Evolutionary conservation across 495 filamentous ascomycete genomes (phyloP).

Genomic region (Penicillium turbatum): DNA sequence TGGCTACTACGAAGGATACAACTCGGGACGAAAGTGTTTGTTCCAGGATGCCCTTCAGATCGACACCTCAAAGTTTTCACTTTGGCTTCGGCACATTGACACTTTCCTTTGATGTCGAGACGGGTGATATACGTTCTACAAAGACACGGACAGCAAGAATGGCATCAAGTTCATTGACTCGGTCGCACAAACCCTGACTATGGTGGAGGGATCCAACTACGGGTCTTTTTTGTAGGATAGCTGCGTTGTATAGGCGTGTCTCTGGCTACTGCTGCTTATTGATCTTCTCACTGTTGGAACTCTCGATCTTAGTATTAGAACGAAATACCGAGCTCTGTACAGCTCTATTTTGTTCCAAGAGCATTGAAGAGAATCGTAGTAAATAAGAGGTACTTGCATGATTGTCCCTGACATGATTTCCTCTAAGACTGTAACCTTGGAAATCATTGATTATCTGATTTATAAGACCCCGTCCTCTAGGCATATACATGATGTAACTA

Average conservation of each 20-base stretch:
- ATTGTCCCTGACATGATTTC: no score
- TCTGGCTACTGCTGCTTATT: no score
- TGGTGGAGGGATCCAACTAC: background rate
- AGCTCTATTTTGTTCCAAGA: no score
- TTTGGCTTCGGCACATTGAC: conserved; percentile 10
- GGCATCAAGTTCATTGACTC: background rate
- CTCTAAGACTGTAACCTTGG: no score
- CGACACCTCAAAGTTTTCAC: conserved; percentile 17
- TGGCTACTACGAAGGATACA: conserved; percentile 17
- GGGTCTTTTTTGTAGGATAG: background rate
- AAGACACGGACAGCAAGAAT: background rate
- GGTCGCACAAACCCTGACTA: background rate
- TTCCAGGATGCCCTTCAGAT: conserved; percentile 6
- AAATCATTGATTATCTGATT: no score
- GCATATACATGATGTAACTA: no score
- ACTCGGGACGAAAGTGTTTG: conserved; percentile 16
- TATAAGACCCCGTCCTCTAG: no score
- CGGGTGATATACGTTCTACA: background rate
- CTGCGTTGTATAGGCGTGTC: background rate
- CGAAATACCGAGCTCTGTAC: no score
- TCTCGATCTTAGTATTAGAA: no score
- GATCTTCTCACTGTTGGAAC: no score
- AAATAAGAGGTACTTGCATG: no score
- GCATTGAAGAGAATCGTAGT: no score
- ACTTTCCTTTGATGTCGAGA: background rate